Base-by-base conservation (phyloP, 257 asterid genomes). In the Phtheirospermum japonicum region DNA sequence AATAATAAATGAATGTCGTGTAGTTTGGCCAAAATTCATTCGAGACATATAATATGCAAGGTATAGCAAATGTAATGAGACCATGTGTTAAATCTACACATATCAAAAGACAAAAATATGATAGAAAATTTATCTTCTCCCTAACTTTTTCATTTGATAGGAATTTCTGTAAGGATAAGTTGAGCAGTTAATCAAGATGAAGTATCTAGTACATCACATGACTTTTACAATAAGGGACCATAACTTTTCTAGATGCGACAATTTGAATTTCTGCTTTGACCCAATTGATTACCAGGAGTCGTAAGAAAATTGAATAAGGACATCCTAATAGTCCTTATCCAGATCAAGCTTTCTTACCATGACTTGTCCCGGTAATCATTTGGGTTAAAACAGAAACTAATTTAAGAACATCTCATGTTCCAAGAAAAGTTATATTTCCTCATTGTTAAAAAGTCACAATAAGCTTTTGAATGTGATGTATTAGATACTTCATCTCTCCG, bases 51-150 rank as follows among this genome's bases (percentile, higher is more conserved):
- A 31, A 51, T 30, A 51, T 7, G 53, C 63, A 66, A 73, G 42
- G 66, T 20, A 58, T 20, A 58, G 64, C n/a, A 62, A 30, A 50
- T 40, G 19, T 12, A 70, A 62, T 19, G 20, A 50, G 52, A 49
- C 16, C 37, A 14, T 26, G 9, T 28, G 34, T 17, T 6, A 9
- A 10, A 46, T 52, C 19, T 23, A 42, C 28, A 34, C 28, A 54
- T 42, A 51, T 28, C 11, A 59, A 9, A 60, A 9, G 46, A 34
- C 16, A 7, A 33, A 23, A 23, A 23, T 23, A 23, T 1, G 28
- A 23, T n/a, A n/a, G n/a, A n/a, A n/a, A n/a, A n/a, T n/a, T n/a
- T n/a, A n/a, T n/a, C n/a, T n/a, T n/a, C n/a, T n/a, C n/a, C n/a
- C n/a, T n/a, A n/a, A n/a, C n/a, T n/a, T n/a, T n/a, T n/a, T n/a